A percentile compares a stretch with the other conserved stretches of the same genome.
Conservation (phyloP, 1,139 yeast genomes). For the Nadsonia commutata region DNA sequence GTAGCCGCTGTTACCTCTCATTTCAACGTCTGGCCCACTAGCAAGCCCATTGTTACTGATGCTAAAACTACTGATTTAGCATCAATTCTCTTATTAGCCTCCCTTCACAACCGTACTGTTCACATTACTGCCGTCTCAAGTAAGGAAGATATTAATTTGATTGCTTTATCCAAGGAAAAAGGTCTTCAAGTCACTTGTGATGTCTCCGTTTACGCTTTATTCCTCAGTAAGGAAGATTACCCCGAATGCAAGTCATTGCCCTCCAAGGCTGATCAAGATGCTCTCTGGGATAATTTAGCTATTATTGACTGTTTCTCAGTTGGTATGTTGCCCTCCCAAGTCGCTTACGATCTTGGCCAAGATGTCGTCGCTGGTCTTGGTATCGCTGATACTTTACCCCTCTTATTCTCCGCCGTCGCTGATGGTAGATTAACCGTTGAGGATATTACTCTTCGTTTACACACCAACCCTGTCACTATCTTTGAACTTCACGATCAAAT, state of each 20-base stretch:
- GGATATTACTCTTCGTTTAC: conserved; percentile 60
- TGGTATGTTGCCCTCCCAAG: conserved; percentile 62
- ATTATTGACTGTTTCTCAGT: conserved; percentile 77
- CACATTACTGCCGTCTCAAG: conserved; percentile 81
- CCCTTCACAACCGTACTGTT: conserved; percentile 70
- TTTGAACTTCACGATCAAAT: conserved; percentile 76
- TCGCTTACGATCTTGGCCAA: conserved; percentile 52
- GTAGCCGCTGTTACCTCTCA: conserved; percentile 69
- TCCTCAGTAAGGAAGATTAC: conserved; percentile 57
- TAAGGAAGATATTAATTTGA: conserved; percentile 69
- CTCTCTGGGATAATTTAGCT: conserved; percentile 64
- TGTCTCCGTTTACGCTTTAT: conserved; percentile 68
- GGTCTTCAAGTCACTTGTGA: conserved; percentile 80
- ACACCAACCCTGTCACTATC: conserved; percentile 68
- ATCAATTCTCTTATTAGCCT: conserved; percentile 75
- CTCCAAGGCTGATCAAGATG: conserved; percentile 61
- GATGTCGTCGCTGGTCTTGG: conserved; percentile 60
- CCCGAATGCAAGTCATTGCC: conserved; percentile 66
- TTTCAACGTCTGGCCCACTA: conserved; percentile 69
- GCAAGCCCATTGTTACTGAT: conserved; percentile 80
- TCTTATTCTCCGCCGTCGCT: conserved; percentile 67
- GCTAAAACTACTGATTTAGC: conserved; percentile 89
- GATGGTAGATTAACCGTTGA: conserved; percentile 57
- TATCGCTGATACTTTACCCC: conserved; percentile 64
- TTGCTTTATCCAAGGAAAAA: conserved; percentile 74